phyloP scores from a whole-genome alignment of 2,329 filamentous ascomycete species.

The Paramyrothecium roridum region DNA sequence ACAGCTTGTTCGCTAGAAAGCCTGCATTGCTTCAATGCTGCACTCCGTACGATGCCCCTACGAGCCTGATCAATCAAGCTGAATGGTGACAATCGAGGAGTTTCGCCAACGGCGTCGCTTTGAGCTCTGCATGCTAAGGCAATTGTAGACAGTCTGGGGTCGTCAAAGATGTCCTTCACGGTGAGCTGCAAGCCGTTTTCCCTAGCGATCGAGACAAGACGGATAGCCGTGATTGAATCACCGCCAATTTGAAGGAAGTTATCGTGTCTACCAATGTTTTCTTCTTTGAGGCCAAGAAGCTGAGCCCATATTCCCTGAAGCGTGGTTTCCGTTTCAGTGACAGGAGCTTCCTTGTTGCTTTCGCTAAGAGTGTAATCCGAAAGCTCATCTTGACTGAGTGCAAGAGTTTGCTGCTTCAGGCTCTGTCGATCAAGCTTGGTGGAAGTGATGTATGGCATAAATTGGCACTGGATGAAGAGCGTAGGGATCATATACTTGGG shows the following conservation, averaged over 20 bases:
- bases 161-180: slow-evolving; percentile 7
- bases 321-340: not conserved
- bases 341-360: not conserved
- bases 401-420: not conserved
- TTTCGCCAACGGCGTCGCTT: not conserved
- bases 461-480: slow-evolving; percentile 5
- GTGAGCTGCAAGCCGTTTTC: slow-evolving; percentile 2
- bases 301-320: slow-evolving; percentile 11
- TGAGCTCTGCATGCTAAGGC: slow-evolving; percentile 2
- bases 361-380: not conserved
- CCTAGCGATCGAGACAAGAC: slow-evolving; percentile 5
- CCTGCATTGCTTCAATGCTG: not conserved
- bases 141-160: slow-evolving; percentile 6
- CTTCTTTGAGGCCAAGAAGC: slow-evolving; percentile 4
- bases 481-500: slow-evolving; percentile 12
- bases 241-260: slow-evolving; percentile 10
- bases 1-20: not conserved
- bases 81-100: not conserved
- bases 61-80: not conserved
- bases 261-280: slow-evolving; percentile 8
- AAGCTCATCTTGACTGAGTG: slow-evolving; percentile 5
- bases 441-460: slow-evolving; percentile 12
- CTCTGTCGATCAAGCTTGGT: slow-evolving; percentile 12
- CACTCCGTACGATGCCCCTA: not conserved
- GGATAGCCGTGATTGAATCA: slow-evolving; percentile 10